These are phyloP conservation scores for Pythium angustatum DNA, from an alignment of 352 stramenopile genomes.

Conservation along the genomic window DNA sequence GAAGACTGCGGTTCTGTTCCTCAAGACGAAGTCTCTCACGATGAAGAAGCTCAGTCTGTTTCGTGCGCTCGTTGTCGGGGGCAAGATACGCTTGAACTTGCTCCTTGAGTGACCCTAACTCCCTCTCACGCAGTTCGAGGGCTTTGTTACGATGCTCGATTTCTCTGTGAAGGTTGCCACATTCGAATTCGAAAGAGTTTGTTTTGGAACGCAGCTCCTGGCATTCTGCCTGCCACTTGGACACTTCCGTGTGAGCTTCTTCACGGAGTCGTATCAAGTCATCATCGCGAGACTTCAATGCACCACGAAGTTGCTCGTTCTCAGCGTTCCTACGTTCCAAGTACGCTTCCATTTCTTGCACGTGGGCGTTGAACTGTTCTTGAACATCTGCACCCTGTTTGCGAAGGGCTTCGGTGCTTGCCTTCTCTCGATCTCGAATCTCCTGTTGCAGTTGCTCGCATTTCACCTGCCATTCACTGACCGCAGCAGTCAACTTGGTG, in stretches of 20 bases:
- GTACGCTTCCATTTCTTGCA: slow-evolving; percentile 38
- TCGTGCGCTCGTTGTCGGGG: slow-evolving; percentile 52
- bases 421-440: slow-evolving; percentile 46
- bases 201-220: slow-evolving; percentile 45
- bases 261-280: slow-evolving; percentile 37
- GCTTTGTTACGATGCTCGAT: slow-evolving; percentile 55
- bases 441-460: slow-evolving; percentile 47
- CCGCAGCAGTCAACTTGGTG: slow-evolving; percentile 10
- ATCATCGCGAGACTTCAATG: slow-evolving; percentile 52
- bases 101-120: slow-evolving; percentile 47
- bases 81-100: slow-evolving; percentile 59
- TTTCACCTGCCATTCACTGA: slow-evolving; percentile 37
- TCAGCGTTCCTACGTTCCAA: slow-evolving; percentile 44
- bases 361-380: slow-evolving; percentile 56
- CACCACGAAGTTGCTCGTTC: slow-evolving; percentile 51
- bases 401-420: slow-evolving; percentile 48
- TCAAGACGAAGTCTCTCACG: slow-evolving; percentile 55
- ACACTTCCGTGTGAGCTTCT: slow-evolving; percentile 42
- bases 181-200: slow-evolving; percentile 42
- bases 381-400: slow-evolving; percentile 55
- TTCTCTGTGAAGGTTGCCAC: slow-evolving; percentile 48
- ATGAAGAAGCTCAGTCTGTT: slow-evolving; percentile 58
- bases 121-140: slow-evolving; percentile 49
- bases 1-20: slow-evolving; percentile 56
- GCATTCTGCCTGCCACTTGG: slow-evolving; percentile 52